Percentiles rank a stretch among this genome's conserved stretches.
Conservation (phyloP, 1,284 basidiomycete genomes). For the Apiotrichum veenhuisii region DNA sequence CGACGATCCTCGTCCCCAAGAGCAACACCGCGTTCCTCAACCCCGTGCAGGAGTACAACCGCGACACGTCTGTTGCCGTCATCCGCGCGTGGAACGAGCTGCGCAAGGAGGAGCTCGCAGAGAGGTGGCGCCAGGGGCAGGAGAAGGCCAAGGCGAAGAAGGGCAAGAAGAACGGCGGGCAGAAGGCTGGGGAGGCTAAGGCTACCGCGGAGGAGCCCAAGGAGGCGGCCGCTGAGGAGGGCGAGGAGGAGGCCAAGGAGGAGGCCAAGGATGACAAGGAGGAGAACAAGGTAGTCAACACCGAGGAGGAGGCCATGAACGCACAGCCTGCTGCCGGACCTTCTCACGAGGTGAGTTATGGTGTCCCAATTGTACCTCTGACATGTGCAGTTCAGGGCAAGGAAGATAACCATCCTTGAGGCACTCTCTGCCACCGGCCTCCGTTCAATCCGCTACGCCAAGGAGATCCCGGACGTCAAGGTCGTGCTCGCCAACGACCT, state of each 20-base stretch:
- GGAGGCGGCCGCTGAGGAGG: slow-evolving; percentile 8
- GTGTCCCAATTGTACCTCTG: not conserved
- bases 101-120: slow-evolving; percentile 56
- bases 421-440: slow-evolving; percentile 93
- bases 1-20: slow-evolving; percentile 73
- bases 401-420: slow-evolving; percentile 81
- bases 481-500: slow-evolving; percentile 93
- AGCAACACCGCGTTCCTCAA: slow-evolving; percentile 86
- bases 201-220: slow-evolving; percentile 1
- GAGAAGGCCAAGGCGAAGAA: slow-evolving; percentile 14
- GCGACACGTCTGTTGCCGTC: slow-evolving; percentile 85
- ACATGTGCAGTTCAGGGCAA: slow-evolving; percentile 53
- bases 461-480: slow-evolving; percentile 91
- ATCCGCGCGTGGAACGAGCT: slow-evolving; percentile 69
- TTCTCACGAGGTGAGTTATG: slow-evolving; percentile 16
- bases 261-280: not conserved
- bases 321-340: slow-evolving; percentile 22
- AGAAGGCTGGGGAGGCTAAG: not conserved
- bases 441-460: slow-evolving; percentile 93
- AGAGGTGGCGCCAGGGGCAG: slow-evolving; percentile 47
- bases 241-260: slow-evolving; percentile 1
- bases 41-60: slow-evolving; percentile 97
- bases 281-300: slow-evolving; percentile 15
- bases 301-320: slow-evolving; percentile 11
- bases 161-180: slow-evolving; percentile 6